Evolutionary conservation across 2,329 filamentous ascomycete genomes (phyloP), one percentile per base, ranked within the genome.

Genomic region (Rutstroemia sydowiana): DNA sequence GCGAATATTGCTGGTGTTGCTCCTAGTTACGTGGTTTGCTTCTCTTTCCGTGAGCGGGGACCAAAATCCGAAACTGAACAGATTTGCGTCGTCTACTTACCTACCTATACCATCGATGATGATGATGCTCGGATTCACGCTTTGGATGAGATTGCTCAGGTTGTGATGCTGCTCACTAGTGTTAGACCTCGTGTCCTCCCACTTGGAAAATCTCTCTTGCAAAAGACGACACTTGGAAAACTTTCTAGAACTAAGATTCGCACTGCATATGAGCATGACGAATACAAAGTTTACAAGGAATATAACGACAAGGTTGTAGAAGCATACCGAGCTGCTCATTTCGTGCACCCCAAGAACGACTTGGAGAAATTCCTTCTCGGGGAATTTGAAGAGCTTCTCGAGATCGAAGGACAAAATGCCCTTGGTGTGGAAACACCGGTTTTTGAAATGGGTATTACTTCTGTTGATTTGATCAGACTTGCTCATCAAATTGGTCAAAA

Each of bases 191-290:
- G 56, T 13, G 48, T 66, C 10, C 37, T 68, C 20, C 56, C 64
- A 0, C 45, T 67, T 7, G 39, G 51, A 11, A 50, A 56, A 28
- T 39, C 47, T 10, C 39, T 61, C 16, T 50, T 70, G 5, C 62
- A 53, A n/a, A 68, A 64, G 56, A 63, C 70, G 0, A 59, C 69
- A 1, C 59, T 73, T 2, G 71, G 70, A 10, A 73, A 73, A 55
- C 57, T 73, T 4, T 71, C 69, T 1, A 57, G 68, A 4, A 44
- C 62, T 11, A 73, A 71, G 56, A 58, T 72, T 20, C 54, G 53
- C 8, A 45, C 46, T 13, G 49, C 57, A 14, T 64, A 64, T 16
- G 62, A 67, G 40, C 50, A 28, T 5, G 68, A 69, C 21, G 55
- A 56, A 7, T 50, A 46, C 14, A 18, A 48, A 30, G 5, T 36